phyloP scores from a whole-genome alignment of 1,284 basidiomycete species.

The Fistulinella cinereoalba region DNA sequence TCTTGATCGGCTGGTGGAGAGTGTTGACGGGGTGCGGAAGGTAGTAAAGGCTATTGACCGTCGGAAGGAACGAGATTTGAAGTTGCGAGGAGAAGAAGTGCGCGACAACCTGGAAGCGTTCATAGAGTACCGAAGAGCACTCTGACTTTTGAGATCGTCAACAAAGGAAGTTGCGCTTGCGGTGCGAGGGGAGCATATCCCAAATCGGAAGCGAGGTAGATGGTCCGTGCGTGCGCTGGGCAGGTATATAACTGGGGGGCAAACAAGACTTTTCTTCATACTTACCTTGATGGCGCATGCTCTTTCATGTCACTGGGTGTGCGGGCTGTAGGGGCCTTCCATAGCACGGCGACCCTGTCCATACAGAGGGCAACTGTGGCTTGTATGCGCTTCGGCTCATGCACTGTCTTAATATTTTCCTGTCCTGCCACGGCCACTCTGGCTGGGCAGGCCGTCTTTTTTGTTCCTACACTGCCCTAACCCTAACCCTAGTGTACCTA shows the following conservation, averaged over 20 bases:
- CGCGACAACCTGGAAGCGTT: slow-evolving; percentile 88
- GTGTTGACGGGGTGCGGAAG: slow-evolving; percentile 57
- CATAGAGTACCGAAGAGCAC: slow-evolving; percentile 73
- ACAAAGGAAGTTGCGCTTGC: not conserved
- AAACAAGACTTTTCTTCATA: slow-evolving; percentile 15
- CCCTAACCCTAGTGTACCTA: slow-evolving; percentile 28
- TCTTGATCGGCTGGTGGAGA: slow-evolving; percentile 48
- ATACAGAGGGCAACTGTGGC: slow-evolving; percentile 29
- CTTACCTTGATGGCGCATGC: slow-evolving; percentile 39
- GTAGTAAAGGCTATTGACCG: slow-evolving; percentile 59
- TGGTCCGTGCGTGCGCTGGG: slow-evolving; percentile 23
- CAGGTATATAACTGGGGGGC: slow-evolving; percentile 17
- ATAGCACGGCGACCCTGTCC: slow-evolving; percentile 53
- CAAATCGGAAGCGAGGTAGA: too few relatives aligned
- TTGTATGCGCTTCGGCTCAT: slow-evolving; percentile 38
- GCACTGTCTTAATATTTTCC: slow-evolving; percentile 34
- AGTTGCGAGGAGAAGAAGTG: slow-evolving; percentile 66
- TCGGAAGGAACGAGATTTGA: slow-evolving; percentile 54
- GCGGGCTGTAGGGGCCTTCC: slow-evolving; percentile 44
- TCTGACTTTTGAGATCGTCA: slow-evolving; percentile 33
- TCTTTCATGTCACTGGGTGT: slow-evolving; percentile 40
- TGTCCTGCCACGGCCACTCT: slow-evolving; percentile 35
- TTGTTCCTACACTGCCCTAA: slow-evolving; percentile 10
- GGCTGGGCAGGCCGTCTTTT: slow-evolving; percentile 35
- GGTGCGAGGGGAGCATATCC: too few relatives aligned